Base-by-base conservation (phyloP, 2,329 filamentous ascomycete species). In the Colletotrichum sojae region DNA sequence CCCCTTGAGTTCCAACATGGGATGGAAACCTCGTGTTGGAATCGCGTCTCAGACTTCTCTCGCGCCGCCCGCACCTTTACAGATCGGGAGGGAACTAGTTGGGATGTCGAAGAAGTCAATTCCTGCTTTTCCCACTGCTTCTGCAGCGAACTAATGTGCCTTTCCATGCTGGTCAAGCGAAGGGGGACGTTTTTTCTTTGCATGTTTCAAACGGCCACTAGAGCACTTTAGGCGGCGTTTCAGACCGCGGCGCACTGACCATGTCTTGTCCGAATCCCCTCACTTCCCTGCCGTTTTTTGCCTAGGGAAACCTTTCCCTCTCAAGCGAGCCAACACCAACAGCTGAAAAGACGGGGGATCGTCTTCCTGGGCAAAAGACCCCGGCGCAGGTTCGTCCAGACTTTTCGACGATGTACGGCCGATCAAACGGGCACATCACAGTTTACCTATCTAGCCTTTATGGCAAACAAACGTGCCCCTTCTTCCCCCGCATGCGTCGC, bases 161-260 rank as follows among this genome's bases (percentile, higher is more conserved):
- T 3, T 5, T 25, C 3, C 22, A 4, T 25, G 22, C 22, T 20
- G 5, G 25, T 25, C 60, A 54, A 58, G 60, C 60, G 12, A 54
- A 36, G 54, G 62, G 62, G 48, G 43, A 54, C n/a, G 31, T 12
- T 25, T 36, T 36, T 4, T 39, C 53, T 36, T 36, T 36, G 31
- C 31, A 36, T 36, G 66, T 69, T 69, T 68, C 66, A 68, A 52
- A 51, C 66, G 48, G 40, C 8, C 57, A 53, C 63, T 48, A 53
- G 61, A 8, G 13, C 39, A 27, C 31, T 36, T 67, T 51, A 54
- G 63, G 49, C 57, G 10, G 25, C n/a, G 63, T 67, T 62, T 67
- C 63, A 67, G 56, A 66, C 20, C 13, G 12, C 18, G 25, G 22
- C 13, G 48, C 61, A 65, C 61, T 39, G 54, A 46, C 65, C 65